Evolutionary conservation across 306 rosid species (phyloP).

Genomic region (Astragalus glycyphyllos): DNA sequence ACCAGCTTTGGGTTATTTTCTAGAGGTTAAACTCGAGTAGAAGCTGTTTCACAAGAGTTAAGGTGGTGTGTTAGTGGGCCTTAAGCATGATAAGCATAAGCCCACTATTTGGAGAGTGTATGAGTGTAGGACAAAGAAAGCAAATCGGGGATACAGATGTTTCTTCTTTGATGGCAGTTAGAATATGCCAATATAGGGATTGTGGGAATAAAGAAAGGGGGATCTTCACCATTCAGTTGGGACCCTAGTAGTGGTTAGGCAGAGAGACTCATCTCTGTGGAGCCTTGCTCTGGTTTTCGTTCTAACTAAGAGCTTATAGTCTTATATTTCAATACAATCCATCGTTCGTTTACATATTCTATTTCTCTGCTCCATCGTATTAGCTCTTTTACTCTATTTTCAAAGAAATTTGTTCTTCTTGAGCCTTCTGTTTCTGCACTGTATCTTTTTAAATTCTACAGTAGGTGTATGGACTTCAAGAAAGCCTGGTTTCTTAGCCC

Average conservation of each 20-base stretch:
- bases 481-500: background rate
- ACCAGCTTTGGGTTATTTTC: no score
- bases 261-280: no score
- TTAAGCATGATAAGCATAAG: background rate
- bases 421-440: slow-evolving; percentile 6
- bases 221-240: no score
- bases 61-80: background rate
- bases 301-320: no score
- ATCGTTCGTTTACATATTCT: no score
- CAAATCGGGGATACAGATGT: background rate
- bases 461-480: background rate
- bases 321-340: no score
- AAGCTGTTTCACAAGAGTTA: no score
- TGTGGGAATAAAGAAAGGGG: no score
- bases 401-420: background rate
- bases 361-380: background rate
- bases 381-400: background rate
- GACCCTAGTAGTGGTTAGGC: no score
- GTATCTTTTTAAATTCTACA: slow-evolving; percentile 20
- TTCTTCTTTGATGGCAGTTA: slow-evolving; percentile 3
- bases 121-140: background rate
- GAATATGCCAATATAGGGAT: background rate
- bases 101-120: slow-evolving; percentile 7
- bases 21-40: no score
- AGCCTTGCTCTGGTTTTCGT: no score